Conservation (phyloP, 179 eudicot species). For the Gypsophila paniculata region DNA sequence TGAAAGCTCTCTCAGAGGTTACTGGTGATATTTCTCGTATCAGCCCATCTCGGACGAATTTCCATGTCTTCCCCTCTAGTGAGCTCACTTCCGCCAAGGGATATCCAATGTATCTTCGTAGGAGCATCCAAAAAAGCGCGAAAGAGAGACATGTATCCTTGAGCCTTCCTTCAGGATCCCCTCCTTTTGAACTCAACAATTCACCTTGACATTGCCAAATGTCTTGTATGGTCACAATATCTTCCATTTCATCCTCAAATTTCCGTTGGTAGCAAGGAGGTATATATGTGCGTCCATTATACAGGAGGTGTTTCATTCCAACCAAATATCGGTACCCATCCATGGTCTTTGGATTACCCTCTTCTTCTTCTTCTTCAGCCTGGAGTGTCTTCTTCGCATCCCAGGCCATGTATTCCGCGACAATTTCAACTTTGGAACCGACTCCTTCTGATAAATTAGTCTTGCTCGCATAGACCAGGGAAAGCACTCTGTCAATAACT, state of each 20-base stretch:
- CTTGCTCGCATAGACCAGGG: constrained; percentile 2
- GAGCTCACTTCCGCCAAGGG: not conserved
- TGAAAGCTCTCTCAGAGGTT: constrained; percentile 21
- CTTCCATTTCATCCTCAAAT: not conserved
- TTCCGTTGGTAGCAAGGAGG: constrained; percentile 1
- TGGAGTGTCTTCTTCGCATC: not conserved
- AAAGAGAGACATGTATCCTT: constrained; percentile 25
- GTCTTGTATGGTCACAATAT: constrained; percentile 1
- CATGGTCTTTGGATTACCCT: not conserved
- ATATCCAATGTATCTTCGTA: constrained; percentile 19
- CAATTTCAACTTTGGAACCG: not conserved
- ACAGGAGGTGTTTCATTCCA: not conserved
- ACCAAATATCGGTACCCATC: constrained; percentile 8
- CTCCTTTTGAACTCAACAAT: constrained; percentile 1
- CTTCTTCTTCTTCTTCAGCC: not conserved
- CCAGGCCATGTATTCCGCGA: constrained; percentile 8
- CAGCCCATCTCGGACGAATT: not conserved
- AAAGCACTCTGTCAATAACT: not conserved
- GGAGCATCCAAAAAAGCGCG: constrained; percentile 26
- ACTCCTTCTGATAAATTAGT: not conserved
- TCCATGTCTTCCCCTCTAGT: constrained; percentile 13
- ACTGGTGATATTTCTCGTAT: not conserved
- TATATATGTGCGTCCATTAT: too few relatives aligned
- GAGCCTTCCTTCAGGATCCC: constrained; percentile 3
- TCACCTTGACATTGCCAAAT: constrained; percentile 13